Base-by-base conservation (phyloP, 139 green algal species). In the Volvox reticuliferus region DNA sequence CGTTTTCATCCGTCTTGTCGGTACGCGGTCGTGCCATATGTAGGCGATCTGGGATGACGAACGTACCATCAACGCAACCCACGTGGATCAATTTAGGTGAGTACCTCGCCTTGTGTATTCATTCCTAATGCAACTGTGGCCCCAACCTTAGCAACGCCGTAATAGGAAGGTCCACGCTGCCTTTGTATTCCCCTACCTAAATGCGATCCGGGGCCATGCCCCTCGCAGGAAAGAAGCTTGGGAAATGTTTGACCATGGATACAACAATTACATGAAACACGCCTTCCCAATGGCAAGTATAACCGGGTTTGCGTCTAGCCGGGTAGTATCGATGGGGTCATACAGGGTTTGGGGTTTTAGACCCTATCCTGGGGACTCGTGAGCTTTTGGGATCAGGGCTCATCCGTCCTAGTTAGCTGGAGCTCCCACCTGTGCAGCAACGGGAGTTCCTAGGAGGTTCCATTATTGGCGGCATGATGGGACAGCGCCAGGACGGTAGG, bases 171-270 rank as follows among this genome's bases (percentile, higher is more conserved):
- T 26, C 26, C 44, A 5, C 44, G 9, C 44, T 9, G 44, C 44
- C 44, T 55, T 55, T 9, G 44, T 55, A 55, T 55, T n/a, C 44
- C 44, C 44, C 44, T 55, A 5, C 9, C 44, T 55, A 9, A 14
- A 73, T 28, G 65, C 65, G 21, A 24, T 73, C 65, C 65, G 65
- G 62, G 2, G 65, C 65, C 65, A 24, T 28, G 24, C 76, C 9
- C 33, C 76, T 62, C 24, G 82, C 91, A 96, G 96, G 88, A 65
- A 95, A 2, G 91, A 97, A 75, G 95, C 94, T 0, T 90, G 91
- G 89, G 89, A 94, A 0, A 98, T 98, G 95, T 98, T 98, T 91
- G 91, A 95, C 78, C 80, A 94, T 65, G 95, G 93, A 0, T 98
- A 91, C 79, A 84, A 73, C 12, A 93, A 93, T 30, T 98, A 98